Conservation (phyloP, 1,284 basidiomycete genomes). For the Pascua guehoae region DNA sequence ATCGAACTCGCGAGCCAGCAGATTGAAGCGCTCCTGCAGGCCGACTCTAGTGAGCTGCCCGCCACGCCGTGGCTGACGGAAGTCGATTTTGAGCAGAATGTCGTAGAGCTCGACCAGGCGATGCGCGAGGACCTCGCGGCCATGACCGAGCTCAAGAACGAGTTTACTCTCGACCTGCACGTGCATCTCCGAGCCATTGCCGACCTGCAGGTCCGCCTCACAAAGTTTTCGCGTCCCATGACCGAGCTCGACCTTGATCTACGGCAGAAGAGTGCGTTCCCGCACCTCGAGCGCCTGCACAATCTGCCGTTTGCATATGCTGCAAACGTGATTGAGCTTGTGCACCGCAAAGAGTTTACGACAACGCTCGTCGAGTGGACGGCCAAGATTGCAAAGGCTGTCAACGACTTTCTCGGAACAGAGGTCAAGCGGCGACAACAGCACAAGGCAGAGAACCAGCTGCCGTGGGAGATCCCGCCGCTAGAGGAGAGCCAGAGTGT, state of each 20-base stretch:
- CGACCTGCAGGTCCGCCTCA: conserved; percentile 67
- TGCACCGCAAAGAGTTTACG: conserved; percentile 84
- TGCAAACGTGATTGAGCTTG: conserved; percentile 84
- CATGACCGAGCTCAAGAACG: conserved; percentile 57
- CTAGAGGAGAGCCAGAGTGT: conserved; percentile 49
- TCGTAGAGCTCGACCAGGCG: conserved; percentile 38
- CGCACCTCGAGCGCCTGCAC: conserved; percentile 82
- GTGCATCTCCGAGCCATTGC: conserved; percentile 66
- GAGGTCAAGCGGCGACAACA: conserved; percentile 73
- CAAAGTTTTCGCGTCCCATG: conserved; percentile 63
- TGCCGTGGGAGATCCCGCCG: conserved; percentile 66
- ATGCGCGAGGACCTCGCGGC: conserved; percentile 42
- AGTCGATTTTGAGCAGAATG: conserved; percentile 21
- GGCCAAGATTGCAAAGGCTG: conserved; percentile 70
- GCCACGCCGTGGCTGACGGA: background rate
- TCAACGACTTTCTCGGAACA: conserved; percentile 67
- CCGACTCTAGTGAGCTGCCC: conserved; percentile 7
- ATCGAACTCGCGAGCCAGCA: conserved; percentile 36
- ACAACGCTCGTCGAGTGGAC: conserved; percentile 67
- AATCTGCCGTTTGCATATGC: conserved; percentile 90
- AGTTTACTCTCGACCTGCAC: conserved; percentile 68
- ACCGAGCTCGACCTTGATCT: conserved; percentile 68
- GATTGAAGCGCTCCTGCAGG: conserved; percentile 25
- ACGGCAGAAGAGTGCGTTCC: conserved; percentile 64
- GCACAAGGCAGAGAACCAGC: conserved; percentile 70